Evolutionary conservation across 345 rosid species (phyloP).

Genomic region (Rhodamnia rubescens): DNA sequence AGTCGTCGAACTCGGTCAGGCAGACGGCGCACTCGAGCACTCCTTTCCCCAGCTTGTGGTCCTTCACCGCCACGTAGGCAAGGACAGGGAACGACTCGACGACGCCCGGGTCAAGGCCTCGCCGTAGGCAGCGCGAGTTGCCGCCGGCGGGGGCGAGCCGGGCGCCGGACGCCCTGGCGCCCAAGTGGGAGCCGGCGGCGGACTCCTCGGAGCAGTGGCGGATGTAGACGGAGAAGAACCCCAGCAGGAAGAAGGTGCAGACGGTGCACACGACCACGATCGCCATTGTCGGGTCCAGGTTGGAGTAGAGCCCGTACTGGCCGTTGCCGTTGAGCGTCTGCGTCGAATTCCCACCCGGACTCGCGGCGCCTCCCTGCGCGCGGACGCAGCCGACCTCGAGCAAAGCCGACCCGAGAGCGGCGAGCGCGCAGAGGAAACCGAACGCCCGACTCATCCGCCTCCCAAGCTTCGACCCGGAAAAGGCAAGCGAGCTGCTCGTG

Average conservation of each 20-base stretch:
- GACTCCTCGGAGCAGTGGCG: constrained; percentile 44
- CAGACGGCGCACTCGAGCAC: constrained; percentile 86
- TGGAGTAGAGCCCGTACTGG: constrained; percentile 11
- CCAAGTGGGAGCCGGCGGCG: constrained; percentile 6
- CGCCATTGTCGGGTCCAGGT: constrained; percentile 59
- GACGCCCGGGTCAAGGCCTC: constrained; percentile 35
- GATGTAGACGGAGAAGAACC: constrained; percentile 68
- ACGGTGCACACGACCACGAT: constrained; percentile 48
- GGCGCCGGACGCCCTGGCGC: background rate
- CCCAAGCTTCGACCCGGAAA: background rate
- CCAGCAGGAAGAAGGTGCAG: constrained; percentile 56
- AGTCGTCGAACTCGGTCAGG: constrained; percentile 69
- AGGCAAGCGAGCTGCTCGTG: background rate
- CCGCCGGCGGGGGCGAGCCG: background rate
- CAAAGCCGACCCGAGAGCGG: background rate
- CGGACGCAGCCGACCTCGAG: background rate
- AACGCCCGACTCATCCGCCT: background rate
- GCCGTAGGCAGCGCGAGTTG: background rate
- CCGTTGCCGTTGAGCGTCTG: background rate
- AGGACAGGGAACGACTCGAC: constrained; percentile 61
- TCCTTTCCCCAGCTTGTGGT: constrained; percentile 55
- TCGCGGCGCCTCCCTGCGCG: background rate
- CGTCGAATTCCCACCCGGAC: background rate
- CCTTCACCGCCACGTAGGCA: constrained; percentile 67
- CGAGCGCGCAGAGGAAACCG: background rate